Evolutionary conservation across 495 filamentous ascomycete genomes (phyloP).

Genomic region (Letharia lupina): DNA sequence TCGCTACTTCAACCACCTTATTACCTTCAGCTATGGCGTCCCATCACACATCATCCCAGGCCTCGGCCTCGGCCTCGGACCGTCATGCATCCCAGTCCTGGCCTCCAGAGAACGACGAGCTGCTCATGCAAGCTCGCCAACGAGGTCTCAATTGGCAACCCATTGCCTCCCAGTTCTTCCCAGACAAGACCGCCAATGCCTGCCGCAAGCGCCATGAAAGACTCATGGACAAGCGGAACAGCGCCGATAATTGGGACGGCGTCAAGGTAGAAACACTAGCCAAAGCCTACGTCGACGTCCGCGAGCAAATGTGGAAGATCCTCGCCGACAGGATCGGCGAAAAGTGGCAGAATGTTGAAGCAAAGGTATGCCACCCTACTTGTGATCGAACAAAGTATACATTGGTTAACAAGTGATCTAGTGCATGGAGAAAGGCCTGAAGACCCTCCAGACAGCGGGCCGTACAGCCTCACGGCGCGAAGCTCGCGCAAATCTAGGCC

Average conservation of each 20-base stretch:
- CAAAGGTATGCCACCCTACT: constrained; percentile 45
- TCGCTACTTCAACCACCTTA: constrained; percentile 2
- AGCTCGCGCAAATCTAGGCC: background rate
- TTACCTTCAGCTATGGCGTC: constrained; percentile 14
- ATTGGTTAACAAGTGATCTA: constrained; percentile 16
- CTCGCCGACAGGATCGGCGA: constrained; percentile 55
- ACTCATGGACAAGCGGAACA: constrained; percentile 55
- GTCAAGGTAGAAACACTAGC: constrained; percentile 56
- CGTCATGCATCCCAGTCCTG: constrained; percentile 50
- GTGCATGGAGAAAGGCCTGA: constrained; percentile 49
- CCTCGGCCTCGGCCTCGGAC: constrained; percentile 17
- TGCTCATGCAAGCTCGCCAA: constrained; percentile 51
- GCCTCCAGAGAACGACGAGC: constrained; percentile 55
- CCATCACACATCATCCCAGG: constrained; percentile 7
- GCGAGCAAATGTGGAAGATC: constrained; percentile 63
- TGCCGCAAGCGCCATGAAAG: constrained; percentile 73
- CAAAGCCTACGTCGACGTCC: constrained; percentile 57
- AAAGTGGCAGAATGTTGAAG: constrained; percentile 62
- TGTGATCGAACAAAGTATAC: background rate
- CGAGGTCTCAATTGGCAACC: constrained; percentile 63
- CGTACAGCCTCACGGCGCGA: constrained; percentile 26
- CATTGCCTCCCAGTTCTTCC: constrained; percentile 61
- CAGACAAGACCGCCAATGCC: constrained; percentile 64
- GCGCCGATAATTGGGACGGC: constrained; percentile 56
- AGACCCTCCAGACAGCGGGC: constrained; percentile 37